Base-by-base conservation (phyloP, 129 eudicot genomes). In the Chrysanthemum makinoi region DNA sequence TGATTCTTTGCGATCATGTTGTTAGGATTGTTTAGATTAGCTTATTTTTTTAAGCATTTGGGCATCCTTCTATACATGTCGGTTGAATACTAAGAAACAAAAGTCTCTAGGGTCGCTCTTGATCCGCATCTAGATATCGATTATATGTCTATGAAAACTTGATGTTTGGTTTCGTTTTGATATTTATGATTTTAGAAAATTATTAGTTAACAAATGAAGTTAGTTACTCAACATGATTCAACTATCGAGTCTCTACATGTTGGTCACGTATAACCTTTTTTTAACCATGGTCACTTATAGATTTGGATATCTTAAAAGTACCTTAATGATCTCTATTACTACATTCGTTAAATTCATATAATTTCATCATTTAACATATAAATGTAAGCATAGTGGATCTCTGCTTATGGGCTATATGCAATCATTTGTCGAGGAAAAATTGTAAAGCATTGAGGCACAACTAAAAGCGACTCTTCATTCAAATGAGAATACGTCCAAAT, bases 211-310 rank as follows among this genome's bases (percentile, higher is more conserved):
- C 20, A n/a, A 1, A 1, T 20, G 1, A 20, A 20, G 20, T 20
- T 20, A 20, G 20, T 20, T 20, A 20, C 20, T 20, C 87, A 87
- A 48, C 84, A 85, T 66, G 98, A 87, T 65, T 83, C 96, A 68
- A 82, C 92, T 26, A 89, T 87, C 30, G 85, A 89, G 76, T 84
- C 80, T 47, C 80, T 94, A 53, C 98, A 94, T 97, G 98, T 89
- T 77, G 61, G 75, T 67, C 47, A 62, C 28, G 68, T 24, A 14
- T 70, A 60, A 20, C 20, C 20, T 5, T 60, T 72, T 0, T 48
- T 77, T 47, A 54, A 24, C 17, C 43, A 13, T 20, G 1, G 30
- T 53, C 58, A 7, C 22, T 46, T 17, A 22, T 59, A 47, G 16
- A 70, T 53, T 1, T 55, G 57, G 35, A 55, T 65, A 43, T 54